Conservation (phyloP, 2,329 filamentous ascomycete genomes). For the Bipolaris oryzae region DNA sequence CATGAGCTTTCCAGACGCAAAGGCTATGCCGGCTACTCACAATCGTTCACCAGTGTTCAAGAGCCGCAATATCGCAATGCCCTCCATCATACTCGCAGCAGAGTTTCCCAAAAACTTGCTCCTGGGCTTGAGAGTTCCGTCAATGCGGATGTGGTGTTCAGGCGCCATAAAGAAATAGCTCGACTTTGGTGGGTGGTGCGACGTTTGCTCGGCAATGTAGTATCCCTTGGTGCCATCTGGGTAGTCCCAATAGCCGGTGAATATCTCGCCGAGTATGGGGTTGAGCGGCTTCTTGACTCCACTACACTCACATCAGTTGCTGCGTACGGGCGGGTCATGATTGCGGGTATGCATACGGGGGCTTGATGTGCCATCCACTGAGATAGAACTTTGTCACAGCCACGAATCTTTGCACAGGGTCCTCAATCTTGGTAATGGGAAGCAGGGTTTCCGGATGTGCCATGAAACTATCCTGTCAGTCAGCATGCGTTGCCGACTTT, state of each 20-base stretch:
- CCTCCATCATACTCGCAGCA: conserved; percentile 97
- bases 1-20: conserved; percentile 16
- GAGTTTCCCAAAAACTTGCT: conserved; percentile 97
- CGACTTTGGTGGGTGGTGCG: conserved; percentile 96
- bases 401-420: conserved; percentile 87
- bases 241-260: conserved; percentile 95
- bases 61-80: conserved; percentile 83
- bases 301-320: conserved; percentile 56
- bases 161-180: conserved; percentile 99
- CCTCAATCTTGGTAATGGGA: conserved; percentile 83
- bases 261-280: conserved; percentile 92
- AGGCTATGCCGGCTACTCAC: conserved; percentile 54
- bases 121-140: conserved; percentile 91
- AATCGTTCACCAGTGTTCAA: conserved; percentile 89
- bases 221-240: conserved; percentile 83
- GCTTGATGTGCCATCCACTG: conserved; percentile 98
- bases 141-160: conserved; percentile 90
- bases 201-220: conserved; percentile 97
- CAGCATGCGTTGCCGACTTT: conserved; percentile 8
- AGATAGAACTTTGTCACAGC: conserved; percentile 98
- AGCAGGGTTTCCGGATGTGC: conserved; percentile 96
- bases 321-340: conserved; percentile 15
- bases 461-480: conserved; percentile 78
- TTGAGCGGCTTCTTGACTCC: conserved; percentile 99
- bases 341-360: conserved; percentile 69